These are phyloP conservation scores for Pistacia integerrima DNA, from an alignment of 345 rosid genomes.

Conservation along the genomic window DNA sequence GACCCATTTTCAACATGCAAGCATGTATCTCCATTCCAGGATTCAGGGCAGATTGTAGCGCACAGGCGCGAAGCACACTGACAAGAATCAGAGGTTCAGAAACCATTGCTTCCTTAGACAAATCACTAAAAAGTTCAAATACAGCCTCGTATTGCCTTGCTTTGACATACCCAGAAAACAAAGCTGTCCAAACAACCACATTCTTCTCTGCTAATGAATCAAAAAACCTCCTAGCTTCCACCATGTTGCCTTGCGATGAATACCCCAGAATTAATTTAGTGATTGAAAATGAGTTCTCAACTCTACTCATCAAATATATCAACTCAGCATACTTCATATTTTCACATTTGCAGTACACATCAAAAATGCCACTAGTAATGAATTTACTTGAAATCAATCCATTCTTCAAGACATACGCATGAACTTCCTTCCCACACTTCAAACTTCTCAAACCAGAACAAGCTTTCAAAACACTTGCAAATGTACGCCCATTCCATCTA, in stretches of 20 bases:
- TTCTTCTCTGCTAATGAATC: constrained; percentile 64
- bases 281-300: constrained; percentile 39
- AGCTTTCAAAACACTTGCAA: constrained; percentile 54
- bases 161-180: constrained; percentile 69
- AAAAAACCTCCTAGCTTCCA: constrained; percentile 59
- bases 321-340: constrained; percentile 60
- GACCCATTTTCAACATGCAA: constrained; percentile 51
- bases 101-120: constrained; percentile 38
- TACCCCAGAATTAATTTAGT: constrained; percentile 68
- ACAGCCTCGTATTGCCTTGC: constrained; percentile 50
- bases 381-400: constrained; percentile 48
- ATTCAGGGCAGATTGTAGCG: constrained; percentile 59
- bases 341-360: constrained; percentile 73
- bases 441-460: constrained; percentile 48
- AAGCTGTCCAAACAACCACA: constrained; percentile 60
- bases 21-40: constrained; percentile 77
- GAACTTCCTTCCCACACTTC: constrained; percentile 65
- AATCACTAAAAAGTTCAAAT: constrained; percentile 60
- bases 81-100: constrained; percentile 60
- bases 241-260: constrained; percentile 63
- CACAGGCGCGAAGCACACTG: constrained; percentile 67
- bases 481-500: constrained; percentile 62
- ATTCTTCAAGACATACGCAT: constrained; percentile 63
- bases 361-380: constrained; percentile 57
- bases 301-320: constrained; percentile 41